Evolutionary conservation across 208 protist genomes (phyloP), one percentile per base, ranked within the genome.

Genomic region (Wallacemonas sp.): DNA sequence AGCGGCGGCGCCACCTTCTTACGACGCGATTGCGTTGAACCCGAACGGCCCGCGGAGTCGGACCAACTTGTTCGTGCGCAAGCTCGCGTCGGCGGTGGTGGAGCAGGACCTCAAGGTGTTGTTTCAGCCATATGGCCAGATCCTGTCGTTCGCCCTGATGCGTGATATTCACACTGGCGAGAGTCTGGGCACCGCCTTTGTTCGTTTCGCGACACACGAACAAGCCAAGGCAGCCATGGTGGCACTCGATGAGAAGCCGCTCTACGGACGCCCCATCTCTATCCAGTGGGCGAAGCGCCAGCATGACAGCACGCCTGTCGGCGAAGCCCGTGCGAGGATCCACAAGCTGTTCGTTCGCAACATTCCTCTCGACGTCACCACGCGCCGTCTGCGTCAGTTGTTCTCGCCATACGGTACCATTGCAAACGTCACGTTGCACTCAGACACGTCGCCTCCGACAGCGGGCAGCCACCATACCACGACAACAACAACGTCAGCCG

Each of bases 291-390:
- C 88, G 3, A 84, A 85, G 68, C 71, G 73, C 39, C 81, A 94
- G 70, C 88, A 94, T 73, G 88, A 94, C 71, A 71, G 74, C 67
- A 79, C 81, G 24, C 85, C 89, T 8, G 71, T 81, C 36, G 83
- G 85, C 19, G 81, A 92, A 48, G 81, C 78, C 5, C 82, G 85
- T 13, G 61, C 68, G 26, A 79, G 76, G 62, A 92, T 92, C 2
- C 70, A 72, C 52, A 94, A 94, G 60, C 66, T 94, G 1, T 94
- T 94, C 59, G 84, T 94, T 13, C 85, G 89, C 41, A 94, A 94
- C 68, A 81, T 94, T 39, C 89, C 89, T 5, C 60, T 87, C 21
- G 71, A 89, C 29, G 71, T 94, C 2, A 80, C 61, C 19, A 52
- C 60, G 3, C 53, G 48, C 1, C 66, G 77, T 22, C 72, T 94